Conservation (phyloP, 2,329 filamentous ascomycete species). For the Lachnellula arida region DNA sequence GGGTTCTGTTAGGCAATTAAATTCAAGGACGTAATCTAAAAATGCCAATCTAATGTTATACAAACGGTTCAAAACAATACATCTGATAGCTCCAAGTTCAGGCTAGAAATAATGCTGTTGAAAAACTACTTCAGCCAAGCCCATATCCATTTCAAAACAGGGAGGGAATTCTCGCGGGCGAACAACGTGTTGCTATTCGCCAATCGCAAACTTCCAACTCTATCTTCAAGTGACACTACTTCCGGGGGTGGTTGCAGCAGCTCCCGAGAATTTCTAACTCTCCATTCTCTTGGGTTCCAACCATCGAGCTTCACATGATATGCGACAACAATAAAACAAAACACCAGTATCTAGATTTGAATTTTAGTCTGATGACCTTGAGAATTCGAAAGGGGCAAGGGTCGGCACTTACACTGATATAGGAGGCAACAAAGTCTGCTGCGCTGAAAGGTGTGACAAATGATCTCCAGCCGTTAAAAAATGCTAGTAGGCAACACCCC, state of each 20-base stretch:
- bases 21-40: too few relatives aligned
- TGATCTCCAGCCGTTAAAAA: conserved; percentile 17
- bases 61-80: too few relatives aligned
- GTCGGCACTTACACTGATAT: conserved; percentile 7
- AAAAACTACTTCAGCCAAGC: not conserved
- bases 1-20: too few relatives aligned
- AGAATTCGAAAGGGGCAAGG: not conserved
- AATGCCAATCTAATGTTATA: too few relatives aligned
- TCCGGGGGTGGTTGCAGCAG: not conserved
- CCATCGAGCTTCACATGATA: conserved; percentile 4
- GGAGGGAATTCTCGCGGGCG: not conserved
- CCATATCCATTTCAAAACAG: not conserved
- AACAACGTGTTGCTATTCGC: not conserved
- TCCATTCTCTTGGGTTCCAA: not conserved
- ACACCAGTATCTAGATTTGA: not conserved
- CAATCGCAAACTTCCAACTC: not conserved
- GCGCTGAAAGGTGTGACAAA: conserved; percentile 12
- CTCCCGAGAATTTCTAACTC: not conserved
- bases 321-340: not conserved
- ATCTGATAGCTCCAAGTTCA: too few relatives aligned
- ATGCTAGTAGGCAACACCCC: conserved; percentile 8
- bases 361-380: not conserved
- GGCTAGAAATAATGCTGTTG: too few relatives aligned
- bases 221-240: not conserved
- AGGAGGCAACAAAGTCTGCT: conserved; percentile 12